phyloP scores from a whole-genome alignment of 768 basidiomycete species.

The Suillus paluster region DNA sequence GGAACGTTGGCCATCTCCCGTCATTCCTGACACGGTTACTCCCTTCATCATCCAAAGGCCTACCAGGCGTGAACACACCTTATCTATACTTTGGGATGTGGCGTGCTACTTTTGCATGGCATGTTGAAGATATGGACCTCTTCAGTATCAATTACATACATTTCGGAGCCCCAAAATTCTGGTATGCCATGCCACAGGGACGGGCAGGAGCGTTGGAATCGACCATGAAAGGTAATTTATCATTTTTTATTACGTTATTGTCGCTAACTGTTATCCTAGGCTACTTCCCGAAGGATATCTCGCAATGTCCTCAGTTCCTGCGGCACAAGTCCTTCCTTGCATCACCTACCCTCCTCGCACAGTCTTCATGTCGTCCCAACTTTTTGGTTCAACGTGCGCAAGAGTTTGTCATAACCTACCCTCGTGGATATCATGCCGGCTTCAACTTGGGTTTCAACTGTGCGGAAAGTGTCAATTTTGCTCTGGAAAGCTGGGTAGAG shows the following conservation, averaged over 20 bases:
- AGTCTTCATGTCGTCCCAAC: slow-evolving; percentile 82
- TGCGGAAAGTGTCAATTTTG: slow-evolving; percentile 97
- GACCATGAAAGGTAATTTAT: slow-evolving; percentile 76
- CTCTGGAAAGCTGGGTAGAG: slow-evolving; percentile 92
- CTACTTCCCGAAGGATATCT: slow-evolving; percentile 87
- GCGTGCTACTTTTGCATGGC: slow-evolving; percentile 98
- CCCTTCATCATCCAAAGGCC: slow-evolving; percentile 63
- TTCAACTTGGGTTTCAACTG: slow-evolving; percentile 97
- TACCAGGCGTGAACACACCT: slow-evolving; percentile 96
- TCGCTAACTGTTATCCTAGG: slow-evolving; percentile 45
- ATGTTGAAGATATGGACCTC: slow-evolving; percentile 99
- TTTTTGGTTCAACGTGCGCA: slow-evolving; percentile 88
- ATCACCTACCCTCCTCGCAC: slow-evolving; percentile 81
- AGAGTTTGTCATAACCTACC: slow-evolving; percentile 97
- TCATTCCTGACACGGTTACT: slow-evolving; percentile 85
- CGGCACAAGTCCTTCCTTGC: slow-evolving; percentile 96
- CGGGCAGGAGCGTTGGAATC: slow-evolving; percentile 83
- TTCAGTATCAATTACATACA: slow-evolving; percentile 99
- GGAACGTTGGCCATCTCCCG: slow-evolving; percentile 94
- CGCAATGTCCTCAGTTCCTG: slow-evolving; percentile 89
- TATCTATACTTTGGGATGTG: slow-evolving; percentile 99
- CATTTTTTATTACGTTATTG: background rate
- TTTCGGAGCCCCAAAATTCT: slow-evolving; percentile 95
- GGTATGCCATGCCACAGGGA: slow-evolving; percentile 95
- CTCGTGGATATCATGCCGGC: slow-evolving; percentile 94